Conservation (phyloP, 2,329 filamentous ascomycete genomes). For the Colletotrichum cereale region DNA sequence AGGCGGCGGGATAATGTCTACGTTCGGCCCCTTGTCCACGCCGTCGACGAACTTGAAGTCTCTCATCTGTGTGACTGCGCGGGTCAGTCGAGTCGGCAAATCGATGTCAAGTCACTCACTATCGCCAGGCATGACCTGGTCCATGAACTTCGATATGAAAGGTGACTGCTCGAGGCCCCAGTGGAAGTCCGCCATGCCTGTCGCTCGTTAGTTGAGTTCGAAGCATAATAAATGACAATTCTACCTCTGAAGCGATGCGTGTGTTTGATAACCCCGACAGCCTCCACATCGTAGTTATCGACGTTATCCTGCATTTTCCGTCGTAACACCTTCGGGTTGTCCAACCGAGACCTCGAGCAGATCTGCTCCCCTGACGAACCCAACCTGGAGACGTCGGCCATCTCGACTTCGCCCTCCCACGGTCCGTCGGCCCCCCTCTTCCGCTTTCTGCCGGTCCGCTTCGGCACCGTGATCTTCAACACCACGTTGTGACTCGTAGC, state of each 20-base stretch:
- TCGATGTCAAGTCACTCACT: constrained; percentile 58
- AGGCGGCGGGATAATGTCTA: constrained; percentile 83
- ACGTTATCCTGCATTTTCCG: constrained; percentile 79
- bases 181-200: constrained; percentile 86
- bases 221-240: constrained; percentile 28
- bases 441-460: constrained; percentile 85
- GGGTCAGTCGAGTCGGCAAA: constrained; percentile 58
- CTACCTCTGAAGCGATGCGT: constrained; percentile 87
- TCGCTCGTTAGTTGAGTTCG: constrained; percentile 6
- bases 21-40: constrained; percentile 66
- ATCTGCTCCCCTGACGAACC: constrained; percentile 46
- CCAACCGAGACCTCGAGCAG: constrained; percentile 60
- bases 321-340: constrained; percentile 68
- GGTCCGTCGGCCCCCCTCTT: constrained; percentile 81
- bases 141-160: constrained; percentile 78
- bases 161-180: constrained; percentile 77
- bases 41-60: constrained; percentile 73
- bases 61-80: constrained; percentile 55
- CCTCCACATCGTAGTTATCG: constrained; percentile 74
- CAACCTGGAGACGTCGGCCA: constrained; percentile 43
- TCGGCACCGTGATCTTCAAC: constrained; percentile 88
- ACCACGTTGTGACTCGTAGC: constrained; percentile 85
- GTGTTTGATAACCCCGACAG: constrained; percentile 79
- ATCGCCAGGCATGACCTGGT: constrained; percentile 78
- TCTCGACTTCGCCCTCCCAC: constrained; percentile 63